Percentiles rank a stretch among this genome's conserved stretches.
Conservation (phyloP, 441 rosid genomes). For the Kokia cookei region DNA sequence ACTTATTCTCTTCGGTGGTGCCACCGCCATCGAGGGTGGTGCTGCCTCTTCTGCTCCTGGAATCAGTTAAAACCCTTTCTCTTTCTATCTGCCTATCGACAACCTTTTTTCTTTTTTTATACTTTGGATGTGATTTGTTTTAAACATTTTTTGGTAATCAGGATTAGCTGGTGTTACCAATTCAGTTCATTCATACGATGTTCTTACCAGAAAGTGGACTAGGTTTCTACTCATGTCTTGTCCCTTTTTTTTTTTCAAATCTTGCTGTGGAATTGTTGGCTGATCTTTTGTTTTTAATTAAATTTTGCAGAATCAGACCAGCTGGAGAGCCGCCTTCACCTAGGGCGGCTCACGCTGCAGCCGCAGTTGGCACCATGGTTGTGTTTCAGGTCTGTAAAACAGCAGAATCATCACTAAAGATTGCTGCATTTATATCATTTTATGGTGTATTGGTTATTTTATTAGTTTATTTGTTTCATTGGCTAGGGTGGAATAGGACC, state of each 20-base stretch:
- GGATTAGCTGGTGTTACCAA: slow-evolving; percentile 98
- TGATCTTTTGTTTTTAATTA: background rate
- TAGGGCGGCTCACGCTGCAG: slow-evolving; percentile 96
- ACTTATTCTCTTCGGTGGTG: slow-evolving; percentile 91
- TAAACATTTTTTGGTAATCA: slow-evolving; percentile 7
- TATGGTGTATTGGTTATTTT: background rate
- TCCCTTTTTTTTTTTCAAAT: background rate
- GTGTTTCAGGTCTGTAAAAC: slow-evolving; percentile 79
- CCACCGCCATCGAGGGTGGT: slow-evolving; percentile 98
- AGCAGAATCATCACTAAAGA: background rate
- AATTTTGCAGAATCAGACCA: slow-evolving; percentile 60
- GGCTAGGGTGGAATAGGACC: slow-evolving; percentile 99
- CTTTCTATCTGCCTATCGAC: background rate
- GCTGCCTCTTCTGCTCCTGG: slow-evolving; percentile 72
- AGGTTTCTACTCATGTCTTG: slow-evolving; percentile 32
- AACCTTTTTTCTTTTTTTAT: background rate
- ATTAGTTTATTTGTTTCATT: slow-evolving; percentile 9
- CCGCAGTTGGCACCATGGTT: slow-evolving; percentile 97
- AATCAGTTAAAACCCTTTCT: slow-evolving; percentile 51
- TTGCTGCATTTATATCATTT: background rate
- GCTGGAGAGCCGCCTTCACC: slow-evolving; percentile 99
- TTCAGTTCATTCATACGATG: slow-evolving; percentile 91
- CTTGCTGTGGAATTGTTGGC: background rate
- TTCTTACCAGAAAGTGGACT: slow-evolving; percentile 92
- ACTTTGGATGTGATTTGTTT: background rate